These are phyloP conservation scores for Fusarium secorum DNA, from an alignment of 2,329 filamentous ascomycete species.

Conservation along the genomic window DNA sequence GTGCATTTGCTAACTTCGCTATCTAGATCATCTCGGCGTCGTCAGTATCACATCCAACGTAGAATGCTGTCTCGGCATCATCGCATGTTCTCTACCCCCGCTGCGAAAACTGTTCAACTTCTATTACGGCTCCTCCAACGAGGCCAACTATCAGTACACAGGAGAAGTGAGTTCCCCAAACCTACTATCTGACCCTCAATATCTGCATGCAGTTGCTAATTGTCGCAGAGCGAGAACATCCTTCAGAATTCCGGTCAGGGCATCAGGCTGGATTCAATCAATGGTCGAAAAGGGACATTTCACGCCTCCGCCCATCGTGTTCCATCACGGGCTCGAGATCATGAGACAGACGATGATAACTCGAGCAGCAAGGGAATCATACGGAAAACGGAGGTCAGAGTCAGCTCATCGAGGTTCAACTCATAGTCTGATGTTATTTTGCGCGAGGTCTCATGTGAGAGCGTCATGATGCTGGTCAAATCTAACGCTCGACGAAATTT, in stretches of 20 bases:
- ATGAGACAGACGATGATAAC: constrained; percentile 4
- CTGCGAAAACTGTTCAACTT: constrained; percentile 5
- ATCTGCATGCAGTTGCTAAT: not conserved
- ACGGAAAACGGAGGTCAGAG: not conserved
- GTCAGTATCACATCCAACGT: constrained; percentile 15
- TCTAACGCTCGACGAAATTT: rapidly evolving
- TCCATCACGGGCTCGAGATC: not conserved
- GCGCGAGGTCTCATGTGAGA: not conserved
- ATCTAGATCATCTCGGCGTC: constrained; percentile 7
- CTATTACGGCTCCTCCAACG: constrained; percentile 3
- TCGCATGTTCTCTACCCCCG: not conserved
- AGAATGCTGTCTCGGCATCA: constrained; percentile 10
- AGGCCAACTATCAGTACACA: not conserved
- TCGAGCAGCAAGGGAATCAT: constrained; percentile 12
- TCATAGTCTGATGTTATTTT: not conserved
- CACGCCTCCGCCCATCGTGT: not conserved
- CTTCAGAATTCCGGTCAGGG: not conserved
- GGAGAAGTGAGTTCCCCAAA: not conserved
- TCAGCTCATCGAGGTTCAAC: not conserved
- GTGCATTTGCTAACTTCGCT: rapidly evolving
- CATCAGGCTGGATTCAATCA: not conserved
- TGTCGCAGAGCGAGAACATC: not conserved
- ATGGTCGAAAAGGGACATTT: not conserved
- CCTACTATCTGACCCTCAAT: too few relatives aligned
- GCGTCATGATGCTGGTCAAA: rapidly evolving